phyloP scores from a whole-genome alignment of 768 basidiomycete genomes.

The Boletales sp. region DNA sequence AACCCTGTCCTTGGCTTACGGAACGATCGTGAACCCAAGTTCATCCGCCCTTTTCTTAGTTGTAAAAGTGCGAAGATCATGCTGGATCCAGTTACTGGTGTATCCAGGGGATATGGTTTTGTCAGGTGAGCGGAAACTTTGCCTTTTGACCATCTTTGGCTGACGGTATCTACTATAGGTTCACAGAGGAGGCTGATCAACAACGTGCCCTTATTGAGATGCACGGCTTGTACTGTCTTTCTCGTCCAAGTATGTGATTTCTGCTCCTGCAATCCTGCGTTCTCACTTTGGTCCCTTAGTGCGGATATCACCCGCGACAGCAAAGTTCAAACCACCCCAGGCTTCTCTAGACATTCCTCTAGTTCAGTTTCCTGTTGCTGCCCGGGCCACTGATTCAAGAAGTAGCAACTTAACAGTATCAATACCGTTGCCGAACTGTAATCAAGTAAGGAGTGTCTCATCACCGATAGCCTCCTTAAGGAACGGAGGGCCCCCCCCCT shows the following conservation, averaged over 20 bases:
- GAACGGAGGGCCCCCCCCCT: conserved; percentile 18
- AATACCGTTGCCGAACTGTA: conserved; percentile 43
- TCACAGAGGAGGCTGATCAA: conserved; percentile 85
- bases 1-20: conserved; percentile 84
- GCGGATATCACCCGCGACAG: conserved; percentile 88
- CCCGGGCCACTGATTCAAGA: conserved; percentile 29
- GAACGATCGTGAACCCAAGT: conserved; percentile 84
- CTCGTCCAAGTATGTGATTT: conserved; percentile 66
- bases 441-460: conserved; percentile 63
- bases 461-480: conserved; percentile 55
- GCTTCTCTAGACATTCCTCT: conserved; percentile 44
- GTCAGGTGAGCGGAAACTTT: conserved; percentile 56
- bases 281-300: conserved; percentile 40
- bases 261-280: conserved; percentile 24
- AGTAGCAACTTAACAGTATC: conserved; percentile 44
- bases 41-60: conserved; percentile 83
- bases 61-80: conserved; percentile 97
- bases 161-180: conserved; percentile 42
- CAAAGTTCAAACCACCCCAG: conserved; percentile 71
- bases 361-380: conserved; percentile 39
- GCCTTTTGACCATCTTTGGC: conserved; percentile 5
- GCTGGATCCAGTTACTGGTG: conserved; percentile 86
- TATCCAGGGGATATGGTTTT: conserved; percentile 90
- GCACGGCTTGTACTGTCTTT: conserved; percentile 87
- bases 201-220: conserved; percentile 88